Evolutionary conservation across 2,329 filamentous ascomycete genomes (phyloP), one percentile per base, ranked within the genome.

Genomic region (Trichoderma aggressivum): DNA sequence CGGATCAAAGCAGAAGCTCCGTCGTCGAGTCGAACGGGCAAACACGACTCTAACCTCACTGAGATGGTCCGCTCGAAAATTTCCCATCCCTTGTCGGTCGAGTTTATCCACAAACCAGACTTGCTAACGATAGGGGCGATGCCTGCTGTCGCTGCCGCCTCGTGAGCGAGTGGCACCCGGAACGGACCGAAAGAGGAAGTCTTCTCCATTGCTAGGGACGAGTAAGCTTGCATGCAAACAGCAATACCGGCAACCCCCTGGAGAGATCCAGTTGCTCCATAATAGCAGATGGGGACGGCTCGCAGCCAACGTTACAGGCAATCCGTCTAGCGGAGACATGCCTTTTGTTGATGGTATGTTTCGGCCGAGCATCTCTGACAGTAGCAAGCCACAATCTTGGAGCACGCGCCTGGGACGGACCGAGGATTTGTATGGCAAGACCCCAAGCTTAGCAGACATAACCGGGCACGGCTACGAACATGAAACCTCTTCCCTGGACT

Each of bases 181-280:
- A 34, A 61, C 30, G 43, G 39, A 53, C 34, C 56, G 66, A 61
- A 61, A 47, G 47, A 66, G 63, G 39, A 69, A 69, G 60, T 34
- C 55, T 11, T 16, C 30, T 43, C 55, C 34, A 16, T 28, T 21
- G 7, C 32, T n/a, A 50, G 50, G 24, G 26, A 26, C 28, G 30
- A 28, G 50, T 66, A 28, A 66, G 63, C 63, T 26, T 56, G 21
- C 53, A 53, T n/a, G 50, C 30, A 34, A 66, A 53, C 32, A 56
- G 32, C 47, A 55, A 39, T 16, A 24, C 47, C 47, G 47, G 47
- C 47, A 53, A 21, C 21, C 47, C 47, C 62, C 18, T 43, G 60
- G 60, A 43, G 5, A 43, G 39, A n/a, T 18, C 39, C 39, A 43
- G 39, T 18, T 43, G 39, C 39, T 43, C 39, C 39, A 43, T 43